Evolutionary conservation across 495 filamentous ascomycete species (phyloP).

Genomic region (Cenococcum geophilum): DNA sequence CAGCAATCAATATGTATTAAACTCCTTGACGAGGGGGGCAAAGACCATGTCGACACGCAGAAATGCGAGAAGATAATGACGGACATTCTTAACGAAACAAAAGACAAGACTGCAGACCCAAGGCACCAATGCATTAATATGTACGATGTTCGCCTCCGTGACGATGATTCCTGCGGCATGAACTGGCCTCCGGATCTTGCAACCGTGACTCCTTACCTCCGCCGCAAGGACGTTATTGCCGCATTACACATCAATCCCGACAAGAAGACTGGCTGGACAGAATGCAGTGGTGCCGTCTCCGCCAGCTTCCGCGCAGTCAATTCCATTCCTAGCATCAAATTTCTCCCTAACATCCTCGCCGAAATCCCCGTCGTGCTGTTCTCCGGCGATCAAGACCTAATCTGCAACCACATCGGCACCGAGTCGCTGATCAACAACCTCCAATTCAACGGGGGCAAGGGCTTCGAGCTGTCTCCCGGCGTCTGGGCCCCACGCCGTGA

Average conservation of each 20-base stretch:
- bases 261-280: conserved; percentile 82
- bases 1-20: conserved; percentile 61
- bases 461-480: conserved; percentile 84
- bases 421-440: conserved; percentile 87
- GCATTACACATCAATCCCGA: conserved; percentile 78
- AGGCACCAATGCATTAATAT: conserved; percentile 72
- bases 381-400: conserved; percentile 87
- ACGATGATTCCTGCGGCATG: conserved; percentile 78
- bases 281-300: conserved; percentile 77
- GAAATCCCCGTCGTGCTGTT: conserved; percentile 77
- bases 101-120: conserved; percentile 45
- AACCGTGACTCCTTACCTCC: conserved; percentile 75
- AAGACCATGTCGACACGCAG: conserved; percentile 57
- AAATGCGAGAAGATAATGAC: conserved; percentile 71
- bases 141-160: conserved; percentile 84
- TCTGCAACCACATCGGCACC: conserved; percentile 95
- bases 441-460: conserved; percentile 82
- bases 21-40: conserved; percentile 48
- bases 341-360: conserved; percentile 72
- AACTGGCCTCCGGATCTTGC: conserved; percentile 87
- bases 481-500: conserved; percentile 85
- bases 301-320: conserved; percentile 58
- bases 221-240: conserved; percentile 64
- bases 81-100: conserved; percentile 52
- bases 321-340: conserved; percentile 62